phyloP scores from a whole-genome alignment of 164 flowering plant species.

The Stephania japonica region DNA sequence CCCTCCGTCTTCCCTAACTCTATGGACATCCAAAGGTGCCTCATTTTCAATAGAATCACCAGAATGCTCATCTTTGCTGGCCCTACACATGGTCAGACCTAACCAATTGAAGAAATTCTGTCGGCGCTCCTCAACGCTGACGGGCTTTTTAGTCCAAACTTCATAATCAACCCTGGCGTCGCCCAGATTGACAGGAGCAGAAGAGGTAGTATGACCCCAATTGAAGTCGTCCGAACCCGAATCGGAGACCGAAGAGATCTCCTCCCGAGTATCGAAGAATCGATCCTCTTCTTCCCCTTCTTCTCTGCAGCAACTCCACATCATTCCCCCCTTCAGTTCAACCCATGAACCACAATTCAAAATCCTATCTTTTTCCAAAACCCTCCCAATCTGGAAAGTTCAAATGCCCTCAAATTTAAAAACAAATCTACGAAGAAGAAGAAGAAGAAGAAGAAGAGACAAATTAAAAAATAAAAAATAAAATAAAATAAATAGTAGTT shows the following conservation, averaged over 20 bases:
- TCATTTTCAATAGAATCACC: slow-evolving; percentile 21
- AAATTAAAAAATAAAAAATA: background rate
- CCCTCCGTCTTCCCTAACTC: slow-evolving; percentile 35
- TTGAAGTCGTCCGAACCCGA: slow-evolving; percentile 28
- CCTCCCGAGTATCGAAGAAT: slow-evolving; percentile 65
- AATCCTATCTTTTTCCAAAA: background rate
- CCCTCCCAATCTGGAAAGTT: background rate
- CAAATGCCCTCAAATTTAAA: background rate
- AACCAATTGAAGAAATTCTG: slow-evolving; percentile 45
- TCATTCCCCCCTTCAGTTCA: slow-evolving; percentile 22
- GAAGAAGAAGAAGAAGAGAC: slow-evolving; percentile 6
- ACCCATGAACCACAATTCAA: slow-evolving; percentile 25
- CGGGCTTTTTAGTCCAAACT: slow-evolving; percentile 47
- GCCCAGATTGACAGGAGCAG: background rate
- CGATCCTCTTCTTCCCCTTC: slow-evolving; percentile 40
- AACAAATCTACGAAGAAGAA: background rate
- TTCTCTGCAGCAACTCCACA: slow-evolving; percentile 21
- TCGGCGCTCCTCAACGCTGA: slow-evolving; percentile 57
- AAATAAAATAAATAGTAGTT: too few relatives aligned
- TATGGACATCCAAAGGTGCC: slow-evolving; percentile 14
- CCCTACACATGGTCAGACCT: slow-evolving; percentile 34
- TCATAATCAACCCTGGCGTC: slow-evolving; percentile 29
- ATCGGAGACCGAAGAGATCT: slow-evolving; percentile 49
- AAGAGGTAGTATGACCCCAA: slow-evolving; percentile 14
- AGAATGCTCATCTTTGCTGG: slow-evolving; percentile 18